These are phyloP conservation scores for Monosporascus cannonballus DNA, from an alignment of 2,329 filamentous ascomycete genomes.

Conservation along the genomic window DNA sequence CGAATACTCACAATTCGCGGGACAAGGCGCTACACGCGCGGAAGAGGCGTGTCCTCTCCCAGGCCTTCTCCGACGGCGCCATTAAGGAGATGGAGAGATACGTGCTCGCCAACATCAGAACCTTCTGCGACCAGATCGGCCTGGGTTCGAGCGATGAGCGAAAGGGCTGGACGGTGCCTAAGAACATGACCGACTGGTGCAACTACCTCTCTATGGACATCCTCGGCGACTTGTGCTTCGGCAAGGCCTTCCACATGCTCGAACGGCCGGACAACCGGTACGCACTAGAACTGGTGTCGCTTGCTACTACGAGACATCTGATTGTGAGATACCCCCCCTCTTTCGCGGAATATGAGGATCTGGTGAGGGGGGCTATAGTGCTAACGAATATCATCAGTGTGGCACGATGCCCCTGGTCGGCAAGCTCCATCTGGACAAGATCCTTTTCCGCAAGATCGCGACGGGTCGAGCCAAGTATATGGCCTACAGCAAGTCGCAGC, in stretches of 20 bases:
- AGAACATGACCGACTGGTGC: slow-evolving; percentile 59
- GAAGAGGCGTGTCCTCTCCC: slow-evolving; percentile 65
- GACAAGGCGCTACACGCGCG: slow-evolving; percentile 64
- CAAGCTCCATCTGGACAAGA: slow-evolving; percentile 58
- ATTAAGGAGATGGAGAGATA: slow-evolving; percentile 64
- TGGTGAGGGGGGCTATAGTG: too few relatives aligned
- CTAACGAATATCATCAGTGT: slow-evolving; percentile 38
- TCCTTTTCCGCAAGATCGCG: slow-evolving; percentile 62
- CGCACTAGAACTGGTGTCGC: slow-evolving; percentile 60
- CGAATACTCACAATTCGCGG: slow-evolving; percentile 68
- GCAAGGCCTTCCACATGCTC: slow-evolving; percentile 58
- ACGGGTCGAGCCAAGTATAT: slow-evolving; percentile 64
- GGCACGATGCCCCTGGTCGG: slow-evolving; percentile 66
- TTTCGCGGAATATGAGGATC: too few relatives aligned
- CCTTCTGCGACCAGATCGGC: slow-evolving; percentile 56
- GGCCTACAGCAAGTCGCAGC: slow-evolving; percentile 62
- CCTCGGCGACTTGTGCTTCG: slow-evolving; percentile 54
- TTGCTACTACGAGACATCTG: slow-evolving; percentile 62
- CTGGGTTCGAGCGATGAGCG: slow-evolving; percentile 31
- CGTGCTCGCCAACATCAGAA: slow-evolving; percentile 59
- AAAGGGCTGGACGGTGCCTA: slow-evolving; percentile 51
- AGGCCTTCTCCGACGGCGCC: slow-evolving; percentile 62
- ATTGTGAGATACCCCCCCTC: slow-evolving; percentile 46
- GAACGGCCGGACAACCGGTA: slow-evolving; percentile 56
- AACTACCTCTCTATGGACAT: slow-evolving; percentile 59